A percentile compares a stretch with the other conserved stretches of the same genome.
Conservation (phyloP, 805 yeast species). For the Tetrapisispora arboricola region DNA sequence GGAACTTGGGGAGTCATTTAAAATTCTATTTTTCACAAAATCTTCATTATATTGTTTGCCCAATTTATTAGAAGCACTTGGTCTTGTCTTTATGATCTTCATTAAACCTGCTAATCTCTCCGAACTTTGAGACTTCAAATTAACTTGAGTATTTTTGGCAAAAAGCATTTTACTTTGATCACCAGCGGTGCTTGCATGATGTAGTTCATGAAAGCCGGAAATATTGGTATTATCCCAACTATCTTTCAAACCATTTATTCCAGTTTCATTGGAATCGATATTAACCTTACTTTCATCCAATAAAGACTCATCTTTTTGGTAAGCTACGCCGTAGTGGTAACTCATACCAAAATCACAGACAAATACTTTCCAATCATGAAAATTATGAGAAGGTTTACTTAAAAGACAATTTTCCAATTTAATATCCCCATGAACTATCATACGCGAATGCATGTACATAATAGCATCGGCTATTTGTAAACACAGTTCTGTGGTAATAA, state of each 20-base stretch:
- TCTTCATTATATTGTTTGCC: neutral
- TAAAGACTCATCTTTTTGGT: conserved; percentile 3
- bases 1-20: conserved; percentile 14
- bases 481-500: conserved; percentile 30
- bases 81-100: neutral
- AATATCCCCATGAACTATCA: conserved; percentile 69
- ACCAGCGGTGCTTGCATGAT: neutral
- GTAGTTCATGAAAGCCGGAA: neutral
- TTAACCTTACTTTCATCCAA: neutral
- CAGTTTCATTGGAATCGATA: no score
- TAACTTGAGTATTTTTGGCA: neutral
- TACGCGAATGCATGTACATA: conserved; percentile 48
- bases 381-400: conserved; percentile 29
- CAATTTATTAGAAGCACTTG: no score
- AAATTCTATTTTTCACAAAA: neutral
- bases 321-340: conserved; percentile 13
- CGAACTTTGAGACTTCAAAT: neutral
- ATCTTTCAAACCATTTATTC: no score
- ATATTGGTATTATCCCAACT: conserved; percentile 3
- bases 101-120: neutral
- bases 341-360: conserved; percentile 91
- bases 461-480: conserved; percentile 51
- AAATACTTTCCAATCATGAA: conserved; percentile 31
- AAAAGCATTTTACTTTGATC: neutral
- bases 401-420: conserved; percentile 73